phyloP scores from a whole-genome alignment of 176 grass and related monocot genomes.

The Eleusine coracana region DNA sequence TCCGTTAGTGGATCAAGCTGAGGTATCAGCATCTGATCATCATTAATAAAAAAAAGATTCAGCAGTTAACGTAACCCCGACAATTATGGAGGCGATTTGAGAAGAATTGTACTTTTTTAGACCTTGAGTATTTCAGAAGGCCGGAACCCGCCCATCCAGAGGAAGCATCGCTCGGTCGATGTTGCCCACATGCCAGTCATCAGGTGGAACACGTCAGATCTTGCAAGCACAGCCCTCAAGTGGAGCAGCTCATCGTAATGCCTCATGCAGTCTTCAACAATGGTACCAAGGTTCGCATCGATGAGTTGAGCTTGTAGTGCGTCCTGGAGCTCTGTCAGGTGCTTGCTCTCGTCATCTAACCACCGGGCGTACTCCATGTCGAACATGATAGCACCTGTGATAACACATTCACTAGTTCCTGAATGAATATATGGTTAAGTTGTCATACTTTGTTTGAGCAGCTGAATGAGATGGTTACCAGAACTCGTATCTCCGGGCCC shows the following conservation, averaged over 20 bases:
- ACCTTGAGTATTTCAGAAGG: conserved; percentile 94
- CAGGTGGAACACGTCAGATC: conserved; percentile 83
- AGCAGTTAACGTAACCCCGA: conserved; percentile 2
- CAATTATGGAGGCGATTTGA: not conserved
- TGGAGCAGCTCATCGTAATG: conserved; percentile 85
- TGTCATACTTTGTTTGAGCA: not conserved
- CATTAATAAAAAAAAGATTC: not conserved
- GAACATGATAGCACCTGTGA: conserved; percentile 76
- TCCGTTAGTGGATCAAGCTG: conserved; percentile 84
- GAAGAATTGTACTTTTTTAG: not conserved
- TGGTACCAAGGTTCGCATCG: conserved; percentile 53
- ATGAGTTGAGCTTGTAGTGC: conserved; percentile 66
- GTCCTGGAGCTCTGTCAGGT: conserved; percentile 52
- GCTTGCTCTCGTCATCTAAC: conserved; percentile 77
- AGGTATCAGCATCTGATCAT: conserved; percentile 75
- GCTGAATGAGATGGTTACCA: conserved; percentile 53
- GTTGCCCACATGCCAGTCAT: conserved; percentile 85
- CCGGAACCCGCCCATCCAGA: conserved; percentile 95
- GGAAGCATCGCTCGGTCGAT: conserved; percentile 76
- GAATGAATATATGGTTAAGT: conserved; percentile 9
- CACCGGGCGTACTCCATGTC: conserved; percentile 86
- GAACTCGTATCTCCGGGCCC: conserved; percentile 61
- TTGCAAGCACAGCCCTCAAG: conserved; percentile 62
- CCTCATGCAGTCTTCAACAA: conserved; percentile 71
- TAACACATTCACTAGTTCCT: not conserved